Evolutionary conservation across 2,329 filamentous ascomycete genomes (phyloP).

Genomic region (Paracamarosporium sp.): DNA sequence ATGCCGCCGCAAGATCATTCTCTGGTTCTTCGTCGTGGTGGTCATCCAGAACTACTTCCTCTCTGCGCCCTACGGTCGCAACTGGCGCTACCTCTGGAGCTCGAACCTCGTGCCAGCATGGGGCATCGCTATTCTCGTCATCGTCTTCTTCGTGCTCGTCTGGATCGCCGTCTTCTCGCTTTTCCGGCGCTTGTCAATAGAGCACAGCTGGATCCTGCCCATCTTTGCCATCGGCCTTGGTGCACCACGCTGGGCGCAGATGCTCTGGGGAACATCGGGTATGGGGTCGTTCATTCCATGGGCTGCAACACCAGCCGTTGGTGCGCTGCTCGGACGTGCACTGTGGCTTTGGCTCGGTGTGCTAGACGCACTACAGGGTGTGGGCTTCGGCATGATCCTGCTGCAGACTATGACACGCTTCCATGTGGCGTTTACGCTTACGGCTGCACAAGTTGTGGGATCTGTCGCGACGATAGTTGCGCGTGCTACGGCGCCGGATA

Average conservation of each 20-base stretch:
- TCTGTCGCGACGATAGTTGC: constrained; percentile 68
- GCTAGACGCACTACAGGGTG: constrained; percentile 69
- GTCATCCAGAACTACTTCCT: constrained; percentile 73
- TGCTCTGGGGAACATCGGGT: constrained; percentile 68
- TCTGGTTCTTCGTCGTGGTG: constrained; percentile 71
- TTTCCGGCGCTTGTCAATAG: constrained; percentile 63
- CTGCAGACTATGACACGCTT: constrained; percentile 69
- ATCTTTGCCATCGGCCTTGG: constrained; percentile 72
- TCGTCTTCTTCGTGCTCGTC: constrained; percentile 61
- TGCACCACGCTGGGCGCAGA: constrained; percentile 71
- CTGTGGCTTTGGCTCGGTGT: constrained; percentile 74
- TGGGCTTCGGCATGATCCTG: constrained; percentile 73
- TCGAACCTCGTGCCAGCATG: constrained; percentile 63
- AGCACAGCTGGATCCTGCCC: constrained; percentile 71
- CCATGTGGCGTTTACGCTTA: constrained; percentile 68
- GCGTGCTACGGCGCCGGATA: constrained; percentile 66
- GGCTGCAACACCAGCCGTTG: constrained; percentile 60
- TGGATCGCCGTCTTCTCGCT: constrained; percentile 62
- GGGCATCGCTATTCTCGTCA: constrained; percentile 63
- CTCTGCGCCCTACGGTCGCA: constrained; percentile 69
- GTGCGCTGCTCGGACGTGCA: constrained; percentile 63
- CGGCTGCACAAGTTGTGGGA: constrained; percentile 68
- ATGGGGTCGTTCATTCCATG: constrained; percentile 66
- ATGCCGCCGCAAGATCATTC: constrained; percentile 67
- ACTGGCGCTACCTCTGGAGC: constrained; percentile 70